phyloP scores from a whole-genome alignment of 140 eudicot species.

The Ambrosia hybrid region DNA sequence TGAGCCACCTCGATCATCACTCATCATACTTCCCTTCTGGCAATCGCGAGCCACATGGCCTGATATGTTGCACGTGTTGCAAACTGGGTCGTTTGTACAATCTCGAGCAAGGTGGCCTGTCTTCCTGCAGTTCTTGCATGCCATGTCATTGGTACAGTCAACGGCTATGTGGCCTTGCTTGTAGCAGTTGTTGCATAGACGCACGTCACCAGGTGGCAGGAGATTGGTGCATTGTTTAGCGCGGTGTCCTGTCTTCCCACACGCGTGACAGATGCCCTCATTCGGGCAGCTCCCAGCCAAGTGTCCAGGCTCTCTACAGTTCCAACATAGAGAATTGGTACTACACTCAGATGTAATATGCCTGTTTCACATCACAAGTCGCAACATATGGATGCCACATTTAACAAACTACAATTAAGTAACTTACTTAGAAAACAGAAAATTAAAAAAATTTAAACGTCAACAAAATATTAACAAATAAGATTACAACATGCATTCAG shows the following conservation, averaged over 20 bases:
- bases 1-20: no score
- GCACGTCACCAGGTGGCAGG: conserved; percentile 82
- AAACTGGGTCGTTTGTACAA: conserved; percentile 81
- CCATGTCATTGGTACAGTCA: conserved; percentile 95
- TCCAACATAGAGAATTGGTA: conserved; percentile 84
- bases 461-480: neutral
- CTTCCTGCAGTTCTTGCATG: conserved; percentile 95
- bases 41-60: conserved; percentile 90
- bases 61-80: conserved; percentile 77
- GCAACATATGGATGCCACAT: neutral
- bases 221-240: conserved; percentile 79
- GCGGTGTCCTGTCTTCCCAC: conserved; percentile 70
- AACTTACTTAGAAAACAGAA: neutral
- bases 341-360: conserved; percentile 72
- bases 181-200: conserved; percentile 25
- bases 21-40: conserved; percentile 51
- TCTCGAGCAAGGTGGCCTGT: conserved; percentile 96
- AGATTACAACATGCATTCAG: neutral
- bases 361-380: conserved; percentile 35
- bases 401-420: neutral
- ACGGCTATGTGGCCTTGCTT: conserved; percentile 90
- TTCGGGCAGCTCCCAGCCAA: conserved; percentile 95
- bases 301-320: conserved; percentile 97
- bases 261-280: conserved; percentile 93
- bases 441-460: neutral